Conservation (phyloP, 768 basidiomycete genomes). For the Xerocomus spinulosus region DNA sequence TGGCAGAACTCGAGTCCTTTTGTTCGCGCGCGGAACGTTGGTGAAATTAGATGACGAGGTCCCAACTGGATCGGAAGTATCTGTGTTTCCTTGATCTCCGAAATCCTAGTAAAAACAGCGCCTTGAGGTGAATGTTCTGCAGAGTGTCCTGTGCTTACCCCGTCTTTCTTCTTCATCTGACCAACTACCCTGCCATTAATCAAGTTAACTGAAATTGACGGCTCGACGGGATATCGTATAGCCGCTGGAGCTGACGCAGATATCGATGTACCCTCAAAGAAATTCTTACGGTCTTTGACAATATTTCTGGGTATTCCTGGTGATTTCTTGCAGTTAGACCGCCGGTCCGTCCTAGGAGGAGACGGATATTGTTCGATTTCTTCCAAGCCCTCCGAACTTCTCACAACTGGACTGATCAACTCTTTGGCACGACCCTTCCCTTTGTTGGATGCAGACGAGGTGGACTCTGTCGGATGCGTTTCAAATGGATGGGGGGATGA, state of each 20-base stretch:
- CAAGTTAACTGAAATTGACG: constrained; percentile 5
- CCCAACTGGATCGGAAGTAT: constrained; percentile 16
- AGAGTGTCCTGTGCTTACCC: constrained; percentile 16
- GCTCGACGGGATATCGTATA: background rate
- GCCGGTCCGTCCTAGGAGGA: background rate
- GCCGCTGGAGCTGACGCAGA: constrained; percentile 4
- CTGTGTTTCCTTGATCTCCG: background rate
- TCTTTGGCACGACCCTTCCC: constrained; percentile 23
- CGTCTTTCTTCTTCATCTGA: constrained; percentile 25
- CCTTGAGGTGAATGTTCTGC: constrained; percentile 3
- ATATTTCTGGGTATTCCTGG: constrained; percentile 16
- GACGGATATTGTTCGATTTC: constrained; percentile 16
- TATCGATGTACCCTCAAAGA: constrained; percentile 7
- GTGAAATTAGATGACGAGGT: constrained; percentile 28
- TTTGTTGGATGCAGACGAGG: constrained; percentile 7
- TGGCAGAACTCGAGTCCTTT: constrained; percentile 11
- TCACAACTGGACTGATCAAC: constrained; percentile 8
- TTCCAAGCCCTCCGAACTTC: constrained; percentile 24
- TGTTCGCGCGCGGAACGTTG: constrained; percentile 14
- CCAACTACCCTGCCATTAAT: background rate
- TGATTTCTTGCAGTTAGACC: background rate
- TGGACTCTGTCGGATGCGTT: constrained; percentile 13
- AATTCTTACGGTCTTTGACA: constrained; percentile 5
- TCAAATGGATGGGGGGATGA: constrained; percentile 19
- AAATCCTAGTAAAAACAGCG: constrained; percentile 5